Evolutionary conservation across 208 protist genomes (phyloP).

Genomic region (Trypanosoma boissoni): DNA sequence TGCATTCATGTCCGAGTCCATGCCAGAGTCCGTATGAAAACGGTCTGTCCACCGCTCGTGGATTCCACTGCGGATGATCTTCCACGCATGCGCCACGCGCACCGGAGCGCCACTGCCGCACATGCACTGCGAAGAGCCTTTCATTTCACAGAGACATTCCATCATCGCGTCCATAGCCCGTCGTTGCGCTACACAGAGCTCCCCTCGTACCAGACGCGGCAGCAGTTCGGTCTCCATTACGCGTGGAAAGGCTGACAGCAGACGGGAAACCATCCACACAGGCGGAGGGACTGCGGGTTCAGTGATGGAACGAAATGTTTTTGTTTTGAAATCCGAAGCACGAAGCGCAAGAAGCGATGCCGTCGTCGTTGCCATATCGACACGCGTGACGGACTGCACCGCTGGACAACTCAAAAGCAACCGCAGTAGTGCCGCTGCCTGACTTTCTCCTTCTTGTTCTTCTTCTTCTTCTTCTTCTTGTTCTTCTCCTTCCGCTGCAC

Average conservation of each 20-base stretch:
- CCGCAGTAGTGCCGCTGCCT: constrained; percentile 10
- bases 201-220: not conserved
- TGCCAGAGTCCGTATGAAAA: no score
- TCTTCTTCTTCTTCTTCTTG: constrained; percentile 4
- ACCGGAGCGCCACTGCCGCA: constrained; percentile 8
- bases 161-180: constrained; percentile 17
- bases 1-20: no score
- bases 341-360: constrained; percentile 20
- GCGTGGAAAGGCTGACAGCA: constrained; percentile 28
- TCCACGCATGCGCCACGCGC: constrained; percentile 12
- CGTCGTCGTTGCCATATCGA: constrained; percentile 11
- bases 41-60: no score
- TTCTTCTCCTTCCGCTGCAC: no score
- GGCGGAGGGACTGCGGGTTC: no score
- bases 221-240: constrained; percentile 19
- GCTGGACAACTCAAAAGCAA: constrained; percentile 19
- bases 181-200: constrained; percentile 11
- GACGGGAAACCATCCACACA: constrained; percentile 3
- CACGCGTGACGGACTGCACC: constrained; percentile 7
- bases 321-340: constrained; percentile 17
- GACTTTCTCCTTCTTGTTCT: constrained; percentile 2
- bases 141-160: not conserved
- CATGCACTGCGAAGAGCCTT: not conserved
- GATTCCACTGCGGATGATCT: constrained; percentile 9
- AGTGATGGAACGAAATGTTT: no score